Percentiles rank a stretch among this genome's conserved stretches.
Conservation (phyloP, 2,329 filamentous ascomycete species). For the Albifimbria verrucaria region DNA sequence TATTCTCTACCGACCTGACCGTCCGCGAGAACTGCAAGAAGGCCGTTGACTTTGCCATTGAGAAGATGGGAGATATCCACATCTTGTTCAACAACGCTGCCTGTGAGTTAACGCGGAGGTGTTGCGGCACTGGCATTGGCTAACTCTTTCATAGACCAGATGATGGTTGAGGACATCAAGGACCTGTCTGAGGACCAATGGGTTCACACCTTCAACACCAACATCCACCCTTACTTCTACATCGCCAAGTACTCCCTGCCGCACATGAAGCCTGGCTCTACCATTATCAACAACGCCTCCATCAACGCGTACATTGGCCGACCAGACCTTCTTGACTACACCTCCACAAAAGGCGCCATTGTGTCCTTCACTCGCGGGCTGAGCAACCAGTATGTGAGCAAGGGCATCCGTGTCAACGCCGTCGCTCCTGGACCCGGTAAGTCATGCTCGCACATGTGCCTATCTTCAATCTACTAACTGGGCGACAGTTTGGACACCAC, state of each 20-base stretch:
- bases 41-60: constrained; percentile 62
- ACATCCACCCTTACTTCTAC: constrained; percentile 81
- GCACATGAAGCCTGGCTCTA: constrained; percentile 70
- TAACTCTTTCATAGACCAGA: constrained; percentile 32
- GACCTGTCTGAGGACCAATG: constrained; percentile 76
- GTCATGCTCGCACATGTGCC: constrained; percentile 1
- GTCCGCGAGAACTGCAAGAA: constrained; percentile 66
- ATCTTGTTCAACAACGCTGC: constrained; percentile 74
- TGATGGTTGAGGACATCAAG: constrained; percentile 68
- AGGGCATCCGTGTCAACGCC: constrained; percentile 73
- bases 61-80: constrained; percentile 66
- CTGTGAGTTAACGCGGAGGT: constrained; percentile 44
- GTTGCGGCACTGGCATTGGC: not conserved
- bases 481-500: constrained; percentile 65
- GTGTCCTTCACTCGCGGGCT: constrained; percentile 75
- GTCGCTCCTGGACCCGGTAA: constrained; percentile 67
- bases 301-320: constrained; percentile 82
- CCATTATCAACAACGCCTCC: constrained; percentile 83
- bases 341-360: constrained; percentile 74
- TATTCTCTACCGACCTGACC: constrained; percentile 62
- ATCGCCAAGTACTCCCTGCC: constrained; percentile 73
- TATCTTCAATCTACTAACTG: not conserved
- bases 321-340: constrained; percentile 79
- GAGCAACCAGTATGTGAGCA: constrained; percentile 68
- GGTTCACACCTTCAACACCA: constrained; percentile 75